Evolutionary conservation across 2,329 filamentous ascomycete genomes (phyloP).

Genomic region (Plenodomus tracheiphilus): DNA sequence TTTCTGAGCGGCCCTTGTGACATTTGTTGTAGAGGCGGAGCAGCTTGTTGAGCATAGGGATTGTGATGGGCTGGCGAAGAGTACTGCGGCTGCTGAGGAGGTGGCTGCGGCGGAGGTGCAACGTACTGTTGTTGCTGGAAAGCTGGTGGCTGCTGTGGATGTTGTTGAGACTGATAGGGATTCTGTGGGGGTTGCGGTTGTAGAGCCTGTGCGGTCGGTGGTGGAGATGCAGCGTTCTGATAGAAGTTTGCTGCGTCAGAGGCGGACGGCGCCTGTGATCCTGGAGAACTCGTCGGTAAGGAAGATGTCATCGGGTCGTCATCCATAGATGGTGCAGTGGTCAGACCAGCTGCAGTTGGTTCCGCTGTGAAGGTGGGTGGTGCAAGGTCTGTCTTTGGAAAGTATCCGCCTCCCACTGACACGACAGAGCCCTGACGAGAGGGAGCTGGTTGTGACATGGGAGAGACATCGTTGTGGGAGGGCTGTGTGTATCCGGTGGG

Average conservation of each 20-base stretch:
- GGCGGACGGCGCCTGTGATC: conserved; percentile 25
- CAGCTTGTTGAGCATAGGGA: conserved; percentile 22
- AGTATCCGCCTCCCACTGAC: conserved; percentile 59
- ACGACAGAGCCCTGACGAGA: conserved; percentile 52
- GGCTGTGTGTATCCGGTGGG: conserved; percentile 35
- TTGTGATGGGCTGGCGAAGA: conserved; percentile 18
- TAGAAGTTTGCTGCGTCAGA: conserved; percentile 39
- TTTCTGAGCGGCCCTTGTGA: conserved; percentile 52
- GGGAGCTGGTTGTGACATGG: conserved; percentile 51
- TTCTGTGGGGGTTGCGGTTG: conserved; percentile 27
- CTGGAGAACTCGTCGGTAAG: conserved; percentile 21
- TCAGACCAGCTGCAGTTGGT: conserved; percentile 37
- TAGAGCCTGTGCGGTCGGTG: conserved; percentile 30
- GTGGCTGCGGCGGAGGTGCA: conserved; percentile 5
- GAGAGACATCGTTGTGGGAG: conserved; percentile 57
- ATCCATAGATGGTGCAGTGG: conserved; percentile 41
- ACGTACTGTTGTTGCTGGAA: conserved; percentile 11
- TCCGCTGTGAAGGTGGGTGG: conserved; percentile 53
- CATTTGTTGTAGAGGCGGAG: conserved; percentile 15
- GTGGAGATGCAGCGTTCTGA: conserved; percentile 43
- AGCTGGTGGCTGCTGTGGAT: conserved; percentile 9
- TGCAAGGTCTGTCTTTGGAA: conserved; percentile 53
- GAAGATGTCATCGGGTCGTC: conserved; percentile 31
- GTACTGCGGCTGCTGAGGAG: conserved; percentile 13
- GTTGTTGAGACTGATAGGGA: conserved; percentile 18